A percentile compares a stretch with the other conserved stretches of the same genome.
Conservation (phyloP, 495 filamentous ascomycete genomes). For the Talaromyces adpressus region DNA sequence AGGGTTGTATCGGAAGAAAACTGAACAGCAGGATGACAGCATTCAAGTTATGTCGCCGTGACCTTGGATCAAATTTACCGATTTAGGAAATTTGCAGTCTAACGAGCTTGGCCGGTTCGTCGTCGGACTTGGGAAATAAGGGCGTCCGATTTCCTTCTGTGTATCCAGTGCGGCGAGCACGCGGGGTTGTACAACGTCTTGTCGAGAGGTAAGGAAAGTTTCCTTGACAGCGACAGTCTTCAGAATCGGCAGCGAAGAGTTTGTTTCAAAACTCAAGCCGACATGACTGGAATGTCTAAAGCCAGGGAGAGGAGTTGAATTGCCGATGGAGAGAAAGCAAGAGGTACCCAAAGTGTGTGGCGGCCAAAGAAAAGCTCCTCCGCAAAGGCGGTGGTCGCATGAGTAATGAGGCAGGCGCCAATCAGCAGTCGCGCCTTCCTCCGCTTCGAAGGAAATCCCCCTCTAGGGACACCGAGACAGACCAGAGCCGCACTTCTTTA, state of each 20-base stretch:
- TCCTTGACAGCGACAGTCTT: neutral
- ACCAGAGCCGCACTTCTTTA: slow-evolving; percentile 28
- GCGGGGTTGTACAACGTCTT: neutral
- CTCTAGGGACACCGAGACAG: slow-evolving; percentile 23
- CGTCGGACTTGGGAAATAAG: neutral
- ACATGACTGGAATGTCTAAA: neutral
- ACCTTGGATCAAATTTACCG: neutral
- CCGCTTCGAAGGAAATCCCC: slow-evolving; percentile 16
- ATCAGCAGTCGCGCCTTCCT: slow-evolving; percentile 14
- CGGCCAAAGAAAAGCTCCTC: slow-evolving; percentile 20
- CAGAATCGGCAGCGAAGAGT: neutral
- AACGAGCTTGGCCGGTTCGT: neutral
- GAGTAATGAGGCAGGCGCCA: neutral
- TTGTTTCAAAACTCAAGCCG: neutral
- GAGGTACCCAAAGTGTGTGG: slow-evolving; percentile 5
- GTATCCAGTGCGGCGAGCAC: slow-evolving; percentile 1
- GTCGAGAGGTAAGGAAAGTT: neutral
- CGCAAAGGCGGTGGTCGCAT: slow-evolving; percentile 21
- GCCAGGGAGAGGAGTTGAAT: neutral
- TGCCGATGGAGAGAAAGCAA: neutral
- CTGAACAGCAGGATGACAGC: neutral
- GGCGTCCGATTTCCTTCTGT: neutral
- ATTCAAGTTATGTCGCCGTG: neutral
- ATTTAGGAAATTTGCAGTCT: neutral
- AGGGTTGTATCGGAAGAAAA: neutral